A percentile compares a stretch with the other conserved stretches of the same genome.
These are phyloP conservation scores for Ceratocystis ficicola DNA, from an alignment of 2,329 filamentous ascomycete species.

Conservation along the genomic window DNA sequence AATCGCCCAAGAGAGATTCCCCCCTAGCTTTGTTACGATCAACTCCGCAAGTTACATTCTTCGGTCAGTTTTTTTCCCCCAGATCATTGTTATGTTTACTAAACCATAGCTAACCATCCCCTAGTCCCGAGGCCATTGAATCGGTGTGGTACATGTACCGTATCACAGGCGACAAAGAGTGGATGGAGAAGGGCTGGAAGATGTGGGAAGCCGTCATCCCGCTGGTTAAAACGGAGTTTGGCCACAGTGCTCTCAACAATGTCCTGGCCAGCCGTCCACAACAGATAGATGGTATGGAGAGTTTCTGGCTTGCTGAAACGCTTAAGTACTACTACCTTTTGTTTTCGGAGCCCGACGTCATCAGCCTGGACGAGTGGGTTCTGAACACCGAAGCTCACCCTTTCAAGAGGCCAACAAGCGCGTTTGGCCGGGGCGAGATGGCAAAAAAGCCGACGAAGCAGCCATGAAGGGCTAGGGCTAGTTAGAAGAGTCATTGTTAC, in stretches of 20 bases:
- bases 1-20: constrained; percentile 36
- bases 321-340: constrained; percentile 86
- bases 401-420: constrained; percentile 36
- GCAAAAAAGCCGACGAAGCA: constrained; percentile 7
- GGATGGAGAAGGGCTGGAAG: constrained; percentile 72
- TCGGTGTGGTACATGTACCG: constrained; percentile 84
- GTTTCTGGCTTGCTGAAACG: constrained; percentile 83
- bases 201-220: constrained; percentile 67
- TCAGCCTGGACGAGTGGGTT: constrained; percentile 57
- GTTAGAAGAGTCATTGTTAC: not conserved
- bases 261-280: constrained; percentile 38
- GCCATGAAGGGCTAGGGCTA: not conserved
- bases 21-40: constrained; percentile 41
- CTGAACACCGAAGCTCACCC: constrained; percentile 53
- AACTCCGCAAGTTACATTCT: constrained; percentile 44
- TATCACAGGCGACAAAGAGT: constrained; percentile 63
- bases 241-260: constrained; percentile 58
- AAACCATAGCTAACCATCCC: not conserved
- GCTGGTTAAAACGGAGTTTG: constrained; percentile 52
- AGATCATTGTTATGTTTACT: not conserved
- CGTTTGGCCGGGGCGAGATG: constrained; percentile 17
- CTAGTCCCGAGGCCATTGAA: constrained; percentile 72
- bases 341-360: constrained; percentile 54
- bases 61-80: constrained; percentile 35
- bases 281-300: constrained; percentile 60